These are phyloP conservation scores for Bipolaris oryzae DNA, from an alignment of 2,329 filamentous ascomycete genomes.

Conservation along the genomic window DNA sequence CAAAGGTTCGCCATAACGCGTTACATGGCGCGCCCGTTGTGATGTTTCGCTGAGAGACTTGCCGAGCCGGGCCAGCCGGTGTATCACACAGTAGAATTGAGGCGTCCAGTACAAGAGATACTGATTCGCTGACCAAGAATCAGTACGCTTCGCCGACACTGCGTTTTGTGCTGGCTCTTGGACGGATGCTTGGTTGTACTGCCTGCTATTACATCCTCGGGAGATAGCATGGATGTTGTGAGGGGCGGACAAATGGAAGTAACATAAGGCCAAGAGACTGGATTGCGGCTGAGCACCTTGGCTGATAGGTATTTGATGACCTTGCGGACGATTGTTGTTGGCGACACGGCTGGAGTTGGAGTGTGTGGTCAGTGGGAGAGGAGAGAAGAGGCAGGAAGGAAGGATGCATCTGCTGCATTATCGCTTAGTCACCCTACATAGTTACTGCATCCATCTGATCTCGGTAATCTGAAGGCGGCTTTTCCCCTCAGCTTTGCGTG, in stretches of 20 bases:
- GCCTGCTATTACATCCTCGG: not conserved
- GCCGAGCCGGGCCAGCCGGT: conserved; percentile 12
- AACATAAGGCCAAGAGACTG: conserved; percentile 2
- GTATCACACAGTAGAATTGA: not conserved
- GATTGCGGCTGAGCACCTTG: not conserved
- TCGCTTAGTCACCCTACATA: too few species aligned
- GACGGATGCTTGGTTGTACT: conserved; percentile 4
- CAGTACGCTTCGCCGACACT: not conserved
- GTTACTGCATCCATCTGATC: too few species aligned
- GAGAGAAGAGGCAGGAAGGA: not conserved
- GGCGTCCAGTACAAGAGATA: not conserved
- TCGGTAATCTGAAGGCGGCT: too few species aligned
- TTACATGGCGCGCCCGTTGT: not conserved
- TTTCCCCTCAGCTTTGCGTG: too few species aligned
- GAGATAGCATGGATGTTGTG: conserved; percentile 6
- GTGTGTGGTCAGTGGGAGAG: not conserved
- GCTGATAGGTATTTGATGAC: not conserved
- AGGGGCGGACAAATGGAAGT: conserved; percentile 9
- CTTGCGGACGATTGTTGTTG: not conserved
- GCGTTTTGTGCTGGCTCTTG: conserved; percentile 1
- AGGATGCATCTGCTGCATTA: too few species aligned
- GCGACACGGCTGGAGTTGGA: not conserved
- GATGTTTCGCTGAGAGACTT: not conserved
- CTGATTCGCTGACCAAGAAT: not conserved
- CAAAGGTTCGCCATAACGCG: not conserved